These are phyloP conservation scores for Petunia secreta DNA, from an alignment of 257 asterid genomes.

Conservation along the genomic window DNA sequence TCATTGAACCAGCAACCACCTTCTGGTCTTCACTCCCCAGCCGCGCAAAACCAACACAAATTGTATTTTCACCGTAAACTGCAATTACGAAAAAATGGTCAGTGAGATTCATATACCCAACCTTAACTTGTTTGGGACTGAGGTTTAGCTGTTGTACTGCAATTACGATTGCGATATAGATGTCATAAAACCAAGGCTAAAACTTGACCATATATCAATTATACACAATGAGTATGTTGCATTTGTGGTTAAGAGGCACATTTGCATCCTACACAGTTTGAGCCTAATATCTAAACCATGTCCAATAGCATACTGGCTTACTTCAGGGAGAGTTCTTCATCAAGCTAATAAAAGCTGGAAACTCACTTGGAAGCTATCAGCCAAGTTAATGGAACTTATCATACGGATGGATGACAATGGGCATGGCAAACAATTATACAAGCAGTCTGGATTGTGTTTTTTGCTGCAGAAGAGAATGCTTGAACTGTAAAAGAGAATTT, in stretches of 20 bases:
- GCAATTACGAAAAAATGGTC: conserved; percentile 30
- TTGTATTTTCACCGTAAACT: conserved; percentile 71
- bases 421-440: neutral
- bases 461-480: neutral
- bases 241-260: neutral
- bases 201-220: neutral
- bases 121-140: too few species aligned
- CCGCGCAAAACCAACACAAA: conserved; percentile 88
- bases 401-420: neutral
- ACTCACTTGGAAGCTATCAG: neutral
- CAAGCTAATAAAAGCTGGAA: neutral
- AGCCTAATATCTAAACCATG: neutral
- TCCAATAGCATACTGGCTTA: neutral
- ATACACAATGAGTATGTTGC: neutral
- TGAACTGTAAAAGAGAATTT: neutral
- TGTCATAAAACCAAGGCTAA: neutral
- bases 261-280: neutral
- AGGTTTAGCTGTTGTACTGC: too few species aligned
- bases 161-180: too few species aligned
- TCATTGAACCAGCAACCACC: conserved; percentile 78
- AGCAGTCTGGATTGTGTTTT: neutral
- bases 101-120: too few species aligned
- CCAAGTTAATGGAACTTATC: neutral
- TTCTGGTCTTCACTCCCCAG: conserved; percentile 86
- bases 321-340: neutral